A percentile compares a stretch with the other conserved stretches of the same genome.
These are phyloP conservation scores for Primulina eburnea DNA, from an alignment of 257 asterid genomes.

Conservation along the genomic window DNA sequence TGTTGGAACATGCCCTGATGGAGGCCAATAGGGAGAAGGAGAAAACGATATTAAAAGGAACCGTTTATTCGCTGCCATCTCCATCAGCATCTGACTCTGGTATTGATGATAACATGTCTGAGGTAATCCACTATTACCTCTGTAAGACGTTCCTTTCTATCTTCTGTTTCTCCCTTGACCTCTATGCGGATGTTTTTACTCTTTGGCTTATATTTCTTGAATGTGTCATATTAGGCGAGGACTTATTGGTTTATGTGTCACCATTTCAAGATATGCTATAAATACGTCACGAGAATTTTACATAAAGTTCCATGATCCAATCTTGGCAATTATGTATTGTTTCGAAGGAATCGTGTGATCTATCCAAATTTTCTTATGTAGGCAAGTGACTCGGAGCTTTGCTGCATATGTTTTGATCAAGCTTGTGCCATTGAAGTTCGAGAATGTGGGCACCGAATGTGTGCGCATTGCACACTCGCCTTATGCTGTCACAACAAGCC, in stretches of 20 bases:
- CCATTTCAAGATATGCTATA: background rate
- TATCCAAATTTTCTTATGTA: slow-evolving; percentile 30
- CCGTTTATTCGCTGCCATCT: slow-evolving; percentile 45
- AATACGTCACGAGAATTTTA: background rate
- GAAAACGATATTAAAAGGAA: slow-evolving; percentile 62
- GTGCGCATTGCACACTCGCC: slow-evolving; percentile 89
- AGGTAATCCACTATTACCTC: slow-evolving; percentile 45
- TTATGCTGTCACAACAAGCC: slow-evolving; percentile 94
- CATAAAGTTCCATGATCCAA: background rate
- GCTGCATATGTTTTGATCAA: slow-evolving; percentile 94
- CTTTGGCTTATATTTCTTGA: background rate
- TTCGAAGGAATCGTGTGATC: background rate
- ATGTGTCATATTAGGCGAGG: background rate
- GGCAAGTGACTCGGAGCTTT: slow-evolving; percentile 76
- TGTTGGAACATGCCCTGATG: slow-evolving; percentile 76
- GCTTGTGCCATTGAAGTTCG: slow-evolving; percentile 85
- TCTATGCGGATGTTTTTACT: background rate
- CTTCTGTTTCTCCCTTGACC: background rate
- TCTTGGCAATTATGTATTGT: background rate
- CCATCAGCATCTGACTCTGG: slow-evolving; percentile 61
- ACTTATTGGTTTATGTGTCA: background rate
- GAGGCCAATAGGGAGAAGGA: slow-evolving; percentile 83
- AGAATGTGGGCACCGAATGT: slow-evolving; percentile 90
- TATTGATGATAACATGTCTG: slow-evolving; percentile 55
- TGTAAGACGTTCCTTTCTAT: background rate